Evolutionary conservation across 2,329 filamentous ascomycete genomes (phyloP).

Genomic region (Aspergillus japonicus): DNA sequence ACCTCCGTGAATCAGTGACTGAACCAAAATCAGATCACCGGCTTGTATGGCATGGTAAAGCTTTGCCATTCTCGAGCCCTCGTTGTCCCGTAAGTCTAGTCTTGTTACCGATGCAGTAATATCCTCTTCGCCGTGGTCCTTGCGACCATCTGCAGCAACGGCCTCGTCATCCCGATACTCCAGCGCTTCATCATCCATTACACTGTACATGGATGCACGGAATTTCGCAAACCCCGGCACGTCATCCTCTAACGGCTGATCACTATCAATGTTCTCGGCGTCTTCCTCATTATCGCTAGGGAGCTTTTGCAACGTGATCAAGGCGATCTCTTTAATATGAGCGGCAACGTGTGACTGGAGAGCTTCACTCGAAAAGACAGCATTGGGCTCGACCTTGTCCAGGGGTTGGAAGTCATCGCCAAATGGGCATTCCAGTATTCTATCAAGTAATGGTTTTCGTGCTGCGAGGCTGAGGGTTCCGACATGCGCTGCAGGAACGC

Average conservation of each 20-base stretch:
- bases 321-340: slow-evolving; percentile 34
- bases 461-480: slow-evolving; percentile 26
- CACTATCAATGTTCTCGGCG: slow-evolving; percentile 24
- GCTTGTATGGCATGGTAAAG: slow-evolving; percentile 14
- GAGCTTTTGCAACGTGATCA: slow-evolving; percentile 34
- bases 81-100: slow-evolving; percentile 11
- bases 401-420: slow-evolving; percentile 25
- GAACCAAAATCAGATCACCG: slow-evolving; percentile 3
- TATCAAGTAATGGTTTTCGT: slow-evolving; percentile 24
- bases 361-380: slow-evolving; percentile 24
- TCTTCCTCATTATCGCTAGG: slow-evolving; percentile 22
- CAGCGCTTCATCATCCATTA: slow-evolving; percentile 6
- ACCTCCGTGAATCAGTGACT: slow-evolving; percentile 2
- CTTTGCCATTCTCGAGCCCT: slow-evolving; percentile 26
- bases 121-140: not conserved
- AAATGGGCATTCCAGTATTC: slow-evolving; percentile 28
- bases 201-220: slow-evolving; percentile 33
- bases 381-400: slow-evolving; percentile 21
- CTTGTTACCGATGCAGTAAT: slow-evolving; percentile 3
- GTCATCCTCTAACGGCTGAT: slow-evolving; percentile 26
- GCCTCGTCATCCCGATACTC: not conserved
- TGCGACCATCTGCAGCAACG: not conserved
- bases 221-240: slow-evolving; percentile 12
- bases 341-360: slow-evolving; percentile 30
- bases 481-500: slow-evolving; percentile 17